Evolutionary conservation across 768 basidiomycete genomes (phyloP), one percentile per base, ranked within the genome.

Genomic region (Mycena belliarum): DNA sequence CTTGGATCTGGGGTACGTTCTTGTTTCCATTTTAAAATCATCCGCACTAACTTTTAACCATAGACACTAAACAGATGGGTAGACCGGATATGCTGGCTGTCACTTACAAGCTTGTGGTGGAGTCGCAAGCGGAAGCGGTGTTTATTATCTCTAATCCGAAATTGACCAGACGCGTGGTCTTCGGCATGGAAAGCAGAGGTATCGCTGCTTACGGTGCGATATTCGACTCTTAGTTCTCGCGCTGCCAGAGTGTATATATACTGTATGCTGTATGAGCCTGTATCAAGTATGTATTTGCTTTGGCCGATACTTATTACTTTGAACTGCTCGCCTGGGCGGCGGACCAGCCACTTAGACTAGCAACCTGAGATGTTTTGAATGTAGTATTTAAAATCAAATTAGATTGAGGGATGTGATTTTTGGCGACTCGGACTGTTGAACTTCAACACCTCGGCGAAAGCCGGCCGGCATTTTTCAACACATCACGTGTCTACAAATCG

Each of bases 121-220:
- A 77, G 37, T 70, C 69, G 47, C 64, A 76, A 8, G 74, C 76
- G 0, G 77, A 78, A 62, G 77, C 75, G 0, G 75, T 77, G 8
- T 75, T 72, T 55, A 72, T 78, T 45, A 77, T 76, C 32, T 78
- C 75, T 0, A 78, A 77, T 53, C 70, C 71, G 26, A 73, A 72
- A 57, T 61, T 76, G n/a, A 78, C 76, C 4, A 63, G 66, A 26
- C 73, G 74, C 56, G 73, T 77, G 12, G 73, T 77, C 0, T 77
- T 75, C 48, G 74, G 71, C 3, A 74, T 77, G 75, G 70, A 73
- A 55, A 74, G 72, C 26, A 64, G 75, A 48, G 75, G 75, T 20
- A 70, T 78, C 16, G 71, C 76, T 1, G 75, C 76, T 1, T 78
- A 74, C 52, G 76, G 74, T 6, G 72, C 75, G 26, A 78, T 78